A percentile compares a stretch with the other conserved stretches of the same genome.
These are phyloP conservation scores for Aspergillus sp. DNA, from an alignment of 2,329 filamentous ascomycete genomes.

Conservation along the genomic window DNA sequence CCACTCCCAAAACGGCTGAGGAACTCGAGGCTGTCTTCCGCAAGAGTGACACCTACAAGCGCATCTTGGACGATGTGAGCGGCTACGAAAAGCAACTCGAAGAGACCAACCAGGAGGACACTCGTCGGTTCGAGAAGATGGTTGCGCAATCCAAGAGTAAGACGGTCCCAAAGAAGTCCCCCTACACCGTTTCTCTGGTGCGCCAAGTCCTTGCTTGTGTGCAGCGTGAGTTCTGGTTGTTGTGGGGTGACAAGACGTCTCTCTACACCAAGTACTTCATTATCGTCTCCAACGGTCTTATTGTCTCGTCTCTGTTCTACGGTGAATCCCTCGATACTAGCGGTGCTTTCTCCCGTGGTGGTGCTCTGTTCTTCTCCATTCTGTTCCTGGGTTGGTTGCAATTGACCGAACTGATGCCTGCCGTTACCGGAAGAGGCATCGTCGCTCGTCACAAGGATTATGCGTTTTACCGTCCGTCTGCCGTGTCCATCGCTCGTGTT, in stretches of 20 bases:
- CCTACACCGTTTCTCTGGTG: constrained; percentile 68
- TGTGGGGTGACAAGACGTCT: constrained; percentile 66
- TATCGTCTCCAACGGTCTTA: constrained; percentile 65
- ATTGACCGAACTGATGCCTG: constrained; percentile 70
- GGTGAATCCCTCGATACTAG: constrained; percentile 54
- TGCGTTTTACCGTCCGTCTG: constrained; percentile 63
- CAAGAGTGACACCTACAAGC: constrained; percentile 55
- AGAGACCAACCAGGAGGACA: constrained; percentile 53
- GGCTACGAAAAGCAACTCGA: constrained; percentile 54
- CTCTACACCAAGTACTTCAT: constrained; percentile 75
- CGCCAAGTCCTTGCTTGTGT: constrained; percentile 59
- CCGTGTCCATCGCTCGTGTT: constrained; percentile 56
- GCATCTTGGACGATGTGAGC: constrained; percentile 55
- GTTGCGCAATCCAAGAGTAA: constrained; percentile 60
- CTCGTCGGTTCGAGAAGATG: constrained; percentile 58
- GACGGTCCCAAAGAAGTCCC: constrained; percentile 60
- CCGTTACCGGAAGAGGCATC: constrained; percentile 63
- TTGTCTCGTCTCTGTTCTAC: constrained; percentile 74
- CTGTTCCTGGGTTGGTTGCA: constrained; percentile 65
- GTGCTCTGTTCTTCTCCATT: constrained; percentile 60
- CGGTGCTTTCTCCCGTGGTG: constrained; percentile 58
- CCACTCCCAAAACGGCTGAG: constrained; percentile 61
- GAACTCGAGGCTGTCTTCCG: constrained; percentile 64
- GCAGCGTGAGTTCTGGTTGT: constrained; percentile 69
- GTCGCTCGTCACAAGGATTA: constrained; percentile 62